These are phyloP conservation scores for Fusarium odoratissimum DNA, from an alignment of 2,329 filamentous ascomycete species.

Conservation along the genomic window DNA sequence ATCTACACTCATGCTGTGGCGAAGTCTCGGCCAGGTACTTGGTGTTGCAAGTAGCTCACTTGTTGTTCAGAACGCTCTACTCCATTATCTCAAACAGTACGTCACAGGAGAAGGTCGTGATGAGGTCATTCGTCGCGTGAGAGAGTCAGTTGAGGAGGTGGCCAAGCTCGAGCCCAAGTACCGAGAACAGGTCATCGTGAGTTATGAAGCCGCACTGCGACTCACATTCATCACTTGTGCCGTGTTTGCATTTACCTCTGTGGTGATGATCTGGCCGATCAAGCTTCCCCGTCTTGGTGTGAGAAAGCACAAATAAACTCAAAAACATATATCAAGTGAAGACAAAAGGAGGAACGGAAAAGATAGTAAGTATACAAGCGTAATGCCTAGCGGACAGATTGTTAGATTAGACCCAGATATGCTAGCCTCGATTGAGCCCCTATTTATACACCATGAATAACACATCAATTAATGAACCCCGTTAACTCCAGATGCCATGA, in stretches of 20 bases:
- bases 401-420: conserved; percentile 32
- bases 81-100: conserved; percentile 66
- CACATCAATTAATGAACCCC: conserved; percentile 52
- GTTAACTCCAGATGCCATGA: conserved; percentile 56
- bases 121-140: conserved; percentile 63
- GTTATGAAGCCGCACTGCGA: conserved; percentile 64
- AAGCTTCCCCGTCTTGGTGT: conserved; percentile 64
- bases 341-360: conserved; percentile 1
- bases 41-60: conserved; percentile 79
- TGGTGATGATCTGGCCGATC: conserved; percentile 62
- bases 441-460: conserved; percentile 40
- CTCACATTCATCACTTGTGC: conserved; percentile 59
- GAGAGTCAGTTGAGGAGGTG: conserved; percentile 67
- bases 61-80: conserved; percentile 77
- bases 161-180: conserved; percentile 57
- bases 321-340: background rate
- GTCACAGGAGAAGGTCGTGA: conserved; percentile 70
- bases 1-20: conserved; percentile 77
- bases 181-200: conserved; percentile 64
- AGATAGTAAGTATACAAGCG: conserved; percentile 2
- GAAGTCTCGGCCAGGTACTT: conserved; percentile 76
- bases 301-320: conserved; percentile 47
- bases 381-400: conserved; percentile 27
- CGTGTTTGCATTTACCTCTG: conserved; percentile 60
- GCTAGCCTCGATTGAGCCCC: conserved; percentile 29